Base-by-base conservation (phyloP, 2,329 filamentous ascomycete species). In the Diatrype stigma region DNA sequence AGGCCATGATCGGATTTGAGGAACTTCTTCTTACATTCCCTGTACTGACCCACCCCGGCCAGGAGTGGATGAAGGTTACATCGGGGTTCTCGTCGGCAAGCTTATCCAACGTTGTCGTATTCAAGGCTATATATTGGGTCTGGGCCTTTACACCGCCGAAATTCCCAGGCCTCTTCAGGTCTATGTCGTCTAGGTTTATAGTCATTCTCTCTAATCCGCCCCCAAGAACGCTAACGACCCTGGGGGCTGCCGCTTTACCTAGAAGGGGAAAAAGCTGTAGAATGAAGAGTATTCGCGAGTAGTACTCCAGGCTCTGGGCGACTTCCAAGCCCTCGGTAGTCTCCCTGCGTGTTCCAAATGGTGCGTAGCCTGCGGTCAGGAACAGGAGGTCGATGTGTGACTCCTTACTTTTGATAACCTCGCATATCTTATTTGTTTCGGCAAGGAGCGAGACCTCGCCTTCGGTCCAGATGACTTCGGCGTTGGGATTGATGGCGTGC, bases 371-470 rank as follows among this genome's bases (percentile, higher is more conserved):
- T 0, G 72, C 58, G 1, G 67, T 70, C 1, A 77, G 60, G 54
- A 77, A 77, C 1, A 78, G 51, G 19, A 78, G 50, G 59, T 77
- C 74, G 51, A 77, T 34, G 6, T 47, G 51, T 0, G 62, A 53
- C 55, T 77, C 75, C 16, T 63, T 66, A 6, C 16, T 55, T 51
- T 67, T 69, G 62, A 76, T 71, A 4, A 55, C 22, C 2, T 67
- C 60, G 60, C 71, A 75, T 1, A 75, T 49, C 7, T 70, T 62
- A 52, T 66, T 68, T 7, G 63, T 61, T 5, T 78, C 75, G 0
- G 69, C 62, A 1, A 78, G 69, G 2, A 78, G 70, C n/a, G 74
- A 66, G 19, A 75, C 54, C 54, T 78, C 70, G 35, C 64, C 73
- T 48, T 73, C 67, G 6, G 60, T 58, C 71, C 72, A 77, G 37